phyloP scores from a whole-genome alignment of 441 rosid genomes.

The Eruca vesicaria region DNA sequence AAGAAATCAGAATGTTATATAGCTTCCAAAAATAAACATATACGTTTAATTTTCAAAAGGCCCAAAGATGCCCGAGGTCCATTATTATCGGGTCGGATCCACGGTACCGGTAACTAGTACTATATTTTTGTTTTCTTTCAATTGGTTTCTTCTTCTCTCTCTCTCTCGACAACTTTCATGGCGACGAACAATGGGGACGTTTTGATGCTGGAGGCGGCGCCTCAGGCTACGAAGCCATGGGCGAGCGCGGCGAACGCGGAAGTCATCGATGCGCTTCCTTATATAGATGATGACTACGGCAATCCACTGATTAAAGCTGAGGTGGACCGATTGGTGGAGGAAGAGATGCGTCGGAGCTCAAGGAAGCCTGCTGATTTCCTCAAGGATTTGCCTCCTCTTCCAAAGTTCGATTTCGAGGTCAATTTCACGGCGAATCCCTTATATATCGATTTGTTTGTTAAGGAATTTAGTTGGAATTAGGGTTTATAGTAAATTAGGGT shows the following conservation, averaged over 20 bases:
- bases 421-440: background rate
- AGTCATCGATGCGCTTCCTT: slow-evolving; percentile 85
- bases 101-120: no score
- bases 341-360: slow-evolving; percentile 91
- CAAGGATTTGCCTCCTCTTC: slow-evolving; percentile 74
- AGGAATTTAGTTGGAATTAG: slow-evolving; percentile 2
- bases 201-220: slow-evolving; percentile 86
- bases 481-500: slow-evolving; percentile 3
- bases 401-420: slow-evolving; percentile 40
- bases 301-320: slow-evolving; percentile 69
- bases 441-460: slow-evolving; percentile 2
- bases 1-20: no score
- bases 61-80: no score
- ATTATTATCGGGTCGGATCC: no score
- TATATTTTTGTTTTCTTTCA: no score
- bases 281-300: slow-evolving; percentile 94
- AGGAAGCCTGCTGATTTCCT: slow-evolving; percentile 90
- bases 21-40: no score
- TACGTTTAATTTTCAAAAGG: no score
- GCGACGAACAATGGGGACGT: slow-evolving; percentile 50
- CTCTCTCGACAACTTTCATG: no score
- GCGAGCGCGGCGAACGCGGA: slow-evolving; percentile 60
- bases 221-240: slow-evolving; percentile 68
- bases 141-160: no score
- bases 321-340: slow-evolving; percentile 86